Evolutionary conservation across 805 yeast species (phyloP), one percentile per base, ranked within the genome.

Genomic region (Candida succiphila): DNA sequence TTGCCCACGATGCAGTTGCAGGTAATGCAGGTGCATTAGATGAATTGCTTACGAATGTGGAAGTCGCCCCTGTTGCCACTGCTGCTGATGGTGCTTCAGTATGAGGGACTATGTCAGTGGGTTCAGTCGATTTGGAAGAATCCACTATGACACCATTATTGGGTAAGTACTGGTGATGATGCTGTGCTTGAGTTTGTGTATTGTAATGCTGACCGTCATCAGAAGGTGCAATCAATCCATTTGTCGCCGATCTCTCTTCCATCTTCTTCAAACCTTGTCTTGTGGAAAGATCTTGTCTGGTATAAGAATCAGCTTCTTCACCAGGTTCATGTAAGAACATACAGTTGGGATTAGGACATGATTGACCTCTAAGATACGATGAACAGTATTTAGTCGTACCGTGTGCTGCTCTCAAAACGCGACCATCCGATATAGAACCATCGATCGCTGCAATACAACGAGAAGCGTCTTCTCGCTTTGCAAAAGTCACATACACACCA

Each of bases 271-370:
- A 65, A 46, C 77, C 75, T 44, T 75, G 77, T 53, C 83, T 80
- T 4, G 92, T 82, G 5, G 87, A 76, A 48, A 84, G 65, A 50
- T 84, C 94, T 51, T 84, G 87, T 57, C 96, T 77, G 19, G 95
- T 85, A 60, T 84, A 89, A 9, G 95, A 82, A 49, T 92, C 98
- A 2, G 97, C 97, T 57, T 92, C 98, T 64, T 92, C 99, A 38
- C 99, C 98, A 6, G 98, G 98, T 59, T 92, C 98, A 56, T 92
- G 99, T 49, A 92, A 68, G 51, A 92, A 92, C 98, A 92, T 92
- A 69, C 99, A 92, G 52, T 87, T 86, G 41, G 97, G 97, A 59
- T 92, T 92, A 38, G 95, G 98, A 61, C 99, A 92, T 8, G 92
- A 80, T 54, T 85, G 94, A 25, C 96, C 96, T 45, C 96, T 72